Conservation (phyloP, 768 basidiomycete genomes). For the Macrolepiota dolichaula region DNA sequence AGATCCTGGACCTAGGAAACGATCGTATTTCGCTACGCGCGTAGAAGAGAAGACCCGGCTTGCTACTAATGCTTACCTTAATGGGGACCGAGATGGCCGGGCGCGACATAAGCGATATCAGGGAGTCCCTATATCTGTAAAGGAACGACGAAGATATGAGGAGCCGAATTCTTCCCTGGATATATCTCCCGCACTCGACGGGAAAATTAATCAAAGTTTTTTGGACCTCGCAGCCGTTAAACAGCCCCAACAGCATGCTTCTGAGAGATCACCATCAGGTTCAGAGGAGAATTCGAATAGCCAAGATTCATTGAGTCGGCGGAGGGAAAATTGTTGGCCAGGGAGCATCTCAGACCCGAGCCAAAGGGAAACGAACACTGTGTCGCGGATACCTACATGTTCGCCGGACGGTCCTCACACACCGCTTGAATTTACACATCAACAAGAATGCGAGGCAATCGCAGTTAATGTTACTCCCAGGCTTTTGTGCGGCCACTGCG, state of each 20-base stretch:
- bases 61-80: neutral
- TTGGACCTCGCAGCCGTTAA: neutral
- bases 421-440: neutral
- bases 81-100: neutral
- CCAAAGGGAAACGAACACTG: neutral
- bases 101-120: neutral
- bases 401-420: neutral
- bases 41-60: slow-evolving; percentile 37
- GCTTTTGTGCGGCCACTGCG: neutral
- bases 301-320: neutral
- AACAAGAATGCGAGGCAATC: neutral
- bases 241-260: neutral
- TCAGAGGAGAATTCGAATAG: neutral
- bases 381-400: neutral
- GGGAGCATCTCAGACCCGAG: neutral
- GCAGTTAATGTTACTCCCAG: neutral
- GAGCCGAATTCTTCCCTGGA: neutral
- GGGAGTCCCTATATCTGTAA: neutral
- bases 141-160: neutral
- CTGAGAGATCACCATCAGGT: neutral
- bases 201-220: neutral
- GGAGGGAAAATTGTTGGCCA: neutral
- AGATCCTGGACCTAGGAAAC: slow-evolving; percentile 7
- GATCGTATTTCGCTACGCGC: slow-evolving; percentile 39
- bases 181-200: slow-evolving; percentile 1